Evolutionary conservation across 352 stramenopile species (phyloP), one percentile per base, ranked within the genome.

Genomic region (Phytopythium chamaehyphon): DNA sequence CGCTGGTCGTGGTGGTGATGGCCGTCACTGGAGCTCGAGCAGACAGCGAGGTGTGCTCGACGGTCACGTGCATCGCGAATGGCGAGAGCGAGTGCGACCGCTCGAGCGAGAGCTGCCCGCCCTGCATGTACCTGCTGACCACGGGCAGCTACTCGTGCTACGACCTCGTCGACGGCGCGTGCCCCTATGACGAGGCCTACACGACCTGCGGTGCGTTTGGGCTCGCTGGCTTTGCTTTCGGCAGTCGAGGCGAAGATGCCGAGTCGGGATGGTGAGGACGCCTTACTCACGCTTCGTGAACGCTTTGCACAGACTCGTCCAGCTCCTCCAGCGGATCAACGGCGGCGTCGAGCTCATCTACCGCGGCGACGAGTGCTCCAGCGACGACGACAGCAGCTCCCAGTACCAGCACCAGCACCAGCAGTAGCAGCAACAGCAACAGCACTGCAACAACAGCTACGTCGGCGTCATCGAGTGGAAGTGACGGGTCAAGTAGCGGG

Each of bases 61-160:
- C 57, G 1, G 62, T 69, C 14, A 75, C 56, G 18, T 90, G 80
- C 68, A 48, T 88, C 26, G 69, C 71, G 6, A 71, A 86, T 23
- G 80, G 80, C n/a, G 65, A 71, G 14, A 77, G 62, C 28, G 55
- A 69, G 37, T 90, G 80, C 53, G 63, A 73, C 28, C 69, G 77
- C 28, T 37, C 57, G 18, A 74, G 57, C 4, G 58, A 38, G 24
- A 54, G 26, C 10, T 91, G 81, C 42, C 81, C 81, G 8, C 66
- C 74, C 2, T 91, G 81, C 42, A 67, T 91, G 59, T 91, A 91
- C 58, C 55, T 59, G 18, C 76, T 88, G 33, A 64, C 67, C 2
- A 71, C 75, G 19, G 77, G 76, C 3, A 64, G 68, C 48, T 86
- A 70, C 57, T 89, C 78, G 18, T 91, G 81, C 72, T 91, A 89